Percentiles rank a stretch among this genome's conserved stretches.
These are phyloP conservation scores for Lantana camara DNA, from an alignment of 257 asterid genomes.

Conservation along the genomic window DNA sequence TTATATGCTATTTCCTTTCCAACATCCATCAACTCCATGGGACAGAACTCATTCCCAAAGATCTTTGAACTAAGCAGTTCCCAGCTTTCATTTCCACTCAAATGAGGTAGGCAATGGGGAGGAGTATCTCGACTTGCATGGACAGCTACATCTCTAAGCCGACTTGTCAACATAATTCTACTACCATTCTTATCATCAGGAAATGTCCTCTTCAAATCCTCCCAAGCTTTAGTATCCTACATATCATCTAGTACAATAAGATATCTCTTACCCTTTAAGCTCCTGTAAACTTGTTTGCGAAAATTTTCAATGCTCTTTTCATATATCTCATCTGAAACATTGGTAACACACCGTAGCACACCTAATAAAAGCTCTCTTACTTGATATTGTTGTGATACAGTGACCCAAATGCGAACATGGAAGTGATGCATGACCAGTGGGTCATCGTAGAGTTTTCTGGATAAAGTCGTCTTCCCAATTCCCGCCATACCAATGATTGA, in stretches of 20 bases:
- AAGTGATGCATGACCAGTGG: slow-evolving; percentile 6
- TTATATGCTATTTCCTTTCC: slow-evolving; percentile 30
- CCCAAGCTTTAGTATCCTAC: too few relatives aligned
- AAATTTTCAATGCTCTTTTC: slow-evolving; percentile 6
- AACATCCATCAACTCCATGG: neutral
- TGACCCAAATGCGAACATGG: slow-evolving; percentile 16
- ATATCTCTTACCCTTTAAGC: slow-evolving; percentile 26
- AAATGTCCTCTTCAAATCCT: slow-evolving; percentile 14
- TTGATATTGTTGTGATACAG: slow-evolving; percentile 4
- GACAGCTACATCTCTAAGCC: too few relatives aligned
- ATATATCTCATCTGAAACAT: neutral
- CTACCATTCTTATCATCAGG: slow-evolving; percentile 34
- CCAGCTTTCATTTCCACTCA: slow-evolving; percentile 32
- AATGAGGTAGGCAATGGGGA: slow-evolving; percentile 6
- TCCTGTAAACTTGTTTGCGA: slow-evolving; percentile 9
- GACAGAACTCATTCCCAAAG: slow-evolving; percentile 8
- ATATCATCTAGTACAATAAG: slow-evolving; percentile 37
- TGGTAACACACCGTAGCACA: slow-evolving; percentile 9
- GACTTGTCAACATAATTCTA: slow-evolving; percentile 31
- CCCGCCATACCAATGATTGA: too few relatives aligned
- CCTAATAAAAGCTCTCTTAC: slow-evolving; percentile 12
- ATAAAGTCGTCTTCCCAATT: too few relatives aligned
- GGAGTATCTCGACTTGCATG: slow-evolving; percentile 2
- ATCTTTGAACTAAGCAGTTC: slow-evolving; percentile 22
- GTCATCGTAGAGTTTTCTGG: slow-evolving; percentile 4